Percentiles rank a stretch among this genome's conserved stretches.
phyloP scores from a whole-genome alignment of 495 filamentous ascomycete species.

The Terfezia claveryi region DNA sequence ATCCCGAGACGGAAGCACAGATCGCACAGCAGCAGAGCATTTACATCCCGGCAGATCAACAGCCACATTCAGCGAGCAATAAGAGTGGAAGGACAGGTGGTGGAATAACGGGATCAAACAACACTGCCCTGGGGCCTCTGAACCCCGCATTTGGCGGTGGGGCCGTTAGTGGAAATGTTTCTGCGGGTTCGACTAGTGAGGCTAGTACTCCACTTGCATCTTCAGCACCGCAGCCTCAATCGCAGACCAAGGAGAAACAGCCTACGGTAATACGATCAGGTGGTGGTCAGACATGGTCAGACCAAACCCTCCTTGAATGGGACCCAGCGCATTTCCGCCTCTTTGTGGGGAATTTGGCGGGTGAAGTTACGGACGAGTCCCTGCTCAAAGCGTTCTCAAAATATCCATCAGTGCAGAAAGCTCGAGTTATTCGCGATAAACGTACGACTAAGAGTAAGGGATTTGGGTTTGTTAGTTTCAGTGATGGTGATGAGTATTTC shows the following conservation, averaged over 20 bases:
- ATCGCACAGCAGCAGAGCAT: constrained; percentile 95
- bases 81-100: constrained; percentile 13
- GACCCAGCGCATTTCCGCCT: constrained; percentile 85
- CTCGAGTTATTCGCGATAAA: constrained; percentile 89
- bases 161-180: neutral
- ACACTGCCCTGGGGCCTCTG: constrained; percentile 7
- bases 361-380: constrained; percentile 92
- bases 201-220: neutral
- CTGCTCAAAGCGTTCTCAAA: constrained; percentile 78
- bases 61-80: constrained; percentile 10
- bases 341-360: constrained; percentile 93
- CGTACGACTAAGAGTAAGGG: constrained; percentile 85
- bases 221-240: neutral
- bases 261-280: constrained; percentile 69
- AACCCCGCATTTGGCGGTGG: neutral
- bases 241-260: constrained; percentile 22
- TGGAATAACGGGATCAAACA: constrained; percentile 11
- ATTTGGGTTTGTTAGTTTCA: constrained; percentile 91
- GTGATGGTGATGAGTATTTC: constrained; percentile 88
- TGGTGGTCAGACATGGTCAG: constrained; percentile 76
- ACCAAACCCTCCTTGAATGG: constrained; percentile 76
- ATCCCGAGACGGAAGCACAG: constrained; percentile 76
- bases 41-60: constrained; percentile 39
- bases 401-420: constrained; percentile 74
- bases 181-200: neutral